Conservation (phyloP, 768 basidiomycete genomes). For the Amanita thiersii region DNA sequence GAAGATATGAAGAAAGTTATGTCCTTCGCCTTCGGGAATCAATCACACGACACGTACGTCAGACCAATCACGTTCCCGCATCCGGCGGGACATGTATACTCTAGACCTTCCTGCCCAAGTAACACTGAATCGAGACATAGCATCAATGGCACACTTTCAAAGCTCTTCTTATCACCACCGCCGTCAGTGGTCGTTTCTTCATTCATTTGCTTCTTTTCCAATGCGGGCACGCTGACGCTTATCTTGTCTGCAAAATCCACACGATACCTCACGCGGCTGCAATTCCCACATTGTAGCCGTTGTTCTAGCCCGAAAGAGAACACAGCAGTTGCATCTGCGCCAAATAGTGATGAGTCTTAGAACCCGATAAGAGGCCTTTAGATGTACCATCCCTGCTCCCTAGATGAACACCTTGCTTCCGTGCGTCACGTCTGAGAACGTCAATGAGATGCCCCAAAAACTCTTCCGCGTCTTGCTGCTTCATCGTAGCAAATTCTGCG, state of each 20-base stretch:
- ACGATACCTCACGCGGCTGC: conserved; percentile 76
- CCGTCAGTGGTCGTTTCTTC: background rate
- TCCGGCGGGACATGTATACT: conserved; percentile 78
- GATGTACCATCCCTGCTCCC: too few species aligned
- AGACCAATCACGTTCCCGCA: conserved; percentile 56
- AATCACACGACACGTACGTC: conserved; percentile 45
- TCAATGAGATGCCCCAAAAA: conserved; percentile 81
- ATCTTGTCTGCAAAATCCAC: conserved; percentile 69
- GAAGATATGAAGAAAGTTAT: background rate
- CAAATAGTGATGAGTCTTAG: conserved; percentile 2
- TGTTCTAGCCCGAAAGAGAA: conserved; percentile 87
- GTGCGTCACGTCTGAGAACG: conserved; percentile 57
- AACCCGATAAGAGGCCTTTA: too few species aligned
- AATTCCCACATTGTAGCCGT: conserved; percentile 72
- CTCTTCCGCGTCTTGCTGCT: conserved; percentile 95
- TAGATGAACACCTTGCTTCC: conserved; percentile 24
- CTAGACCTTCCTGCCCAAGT: conserved; percentile 55
- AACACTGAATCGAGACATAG: conserved; percentile 50
- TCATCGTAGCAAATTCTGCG: conserved; percentile 92
- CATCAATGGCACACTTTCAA: conserved; percentile 51
- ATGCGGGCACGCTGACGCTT: conserved; percentile 73
- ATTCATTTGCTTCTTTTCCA: conserved; percentile 41
- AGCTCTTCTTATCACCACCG: conserved; percentile 20
- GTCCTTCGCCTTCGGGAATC: too few species aligned
- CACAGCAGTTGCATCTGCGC: conserved; percentile 58